Evolutionary conservation across 169 alveolate genomes (phyloP).

Genomic region (Babesia caballi): DNA sequence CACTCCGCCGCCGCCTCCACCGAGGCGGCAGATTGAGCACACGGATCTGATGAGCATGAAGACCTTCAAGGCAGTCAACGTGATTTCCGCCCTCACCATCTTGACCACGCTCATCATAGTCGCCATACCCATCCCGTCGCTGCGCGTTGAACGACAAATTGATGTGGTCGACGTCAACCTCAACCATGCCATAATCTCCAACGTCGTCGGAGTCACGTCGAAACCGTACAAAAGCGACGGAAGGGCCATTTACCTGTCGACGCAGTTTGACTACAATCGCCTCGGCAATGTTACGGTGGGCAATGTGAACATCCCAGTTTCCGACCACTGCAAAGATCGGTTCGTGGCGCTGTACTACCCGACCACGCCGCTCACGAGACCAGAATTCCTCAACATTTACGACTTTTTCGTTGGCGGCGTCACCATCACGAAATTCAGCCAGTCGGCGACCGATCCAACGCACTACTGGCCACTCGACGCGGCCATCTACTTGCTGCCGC

Average conservation of each 20-base stretch:
- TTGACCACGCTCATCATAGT: neutral
- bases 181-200: neutral
- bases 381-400: neutral
- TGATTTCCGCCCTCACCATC: neutral
- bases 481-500: constrained; percentile 6
- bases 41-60: neutral
- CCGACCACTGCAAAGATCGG: neutral
- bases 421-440: neutral
- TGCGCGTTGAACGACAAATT: neutral
- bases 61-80: neutral
- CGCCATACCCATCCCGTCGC: neutral
- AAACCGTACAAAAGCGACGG: neutral
- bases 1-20: neutral
- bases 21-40: neutral
- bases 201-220: neutral
- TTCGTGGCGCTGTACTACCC: constrained; percentile 9
- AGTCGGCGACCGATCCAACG: neutral
- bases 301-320: neutral
- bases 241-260: neutral
- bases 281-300: constrained; percentile 17
- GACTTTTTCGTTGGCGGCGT: constrained; percentile 11
- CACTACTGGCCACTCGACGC: neutral
- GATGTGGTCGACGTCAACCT: constrained; percentile 1
- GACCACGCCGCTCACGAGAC: neutral
- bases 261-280: neutral